Conservation (phyloP, 202 grass and related monocot species). For the Miscanthus sacchariflorus region DNA sequence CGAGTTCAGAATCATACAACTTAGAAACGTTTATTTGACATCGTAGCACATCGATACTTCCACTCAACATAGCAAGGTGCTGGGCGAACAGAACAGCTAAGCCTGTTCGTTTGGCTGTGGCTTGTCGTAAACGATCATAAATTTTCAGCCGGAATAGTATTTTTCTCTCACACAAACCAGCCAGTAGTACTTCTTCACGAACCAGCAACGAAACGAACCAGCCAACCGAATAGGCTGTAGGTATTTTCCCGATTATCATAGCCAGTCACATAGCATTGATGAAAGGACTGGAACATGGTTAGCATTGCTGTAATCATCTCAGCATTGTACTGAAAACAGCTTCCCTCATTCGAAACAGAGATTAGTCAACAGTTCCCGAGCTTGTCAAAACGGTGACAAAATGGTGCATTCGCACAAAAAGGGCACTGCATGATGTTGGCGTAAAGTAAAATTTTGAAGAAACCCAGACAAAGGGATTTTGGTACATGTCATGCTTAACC, state of each 20-base stretch:
- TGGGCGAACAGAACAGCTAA: neutral
- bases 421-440: slow-evolving; percentile 29
- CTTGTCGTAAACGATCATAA: too few species aligned
- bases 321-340: neutral
- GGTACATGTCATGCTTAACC: slow-evolving; percentile 36
- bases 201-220: too few species aligned
- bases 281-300: neutral
- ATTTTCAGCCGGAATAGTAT: too few species aligned
- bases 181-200: too few species aligned
- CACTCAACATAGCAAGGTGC: neutral
- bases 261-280: neutral
- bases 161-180: too few species aligned
- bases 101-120: too few species aligned
- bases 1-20: neutral
- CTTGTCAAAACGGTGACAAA: slow-evolving; percentile 37
- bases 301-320: neutral
- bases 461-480: slow-evolving; percentile 41
- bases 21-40: neutral
- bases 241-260: neutral
- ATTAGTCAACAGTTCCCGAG: slow-evolving; percentile 38
- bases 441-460: slow-evolving; percentile 40
- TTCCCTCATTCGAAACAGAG: slow-evolving; percentile 25
- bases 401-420: slow-evolving; percentile 19
- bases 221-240: too few species aligned
- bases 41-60: neutral